Evolutionary conservation across 352 stramenopile genomes (phyloP), one percentile per base, ranked within the genome.

Genomic region (Phytopythium sindhum): DNA sequence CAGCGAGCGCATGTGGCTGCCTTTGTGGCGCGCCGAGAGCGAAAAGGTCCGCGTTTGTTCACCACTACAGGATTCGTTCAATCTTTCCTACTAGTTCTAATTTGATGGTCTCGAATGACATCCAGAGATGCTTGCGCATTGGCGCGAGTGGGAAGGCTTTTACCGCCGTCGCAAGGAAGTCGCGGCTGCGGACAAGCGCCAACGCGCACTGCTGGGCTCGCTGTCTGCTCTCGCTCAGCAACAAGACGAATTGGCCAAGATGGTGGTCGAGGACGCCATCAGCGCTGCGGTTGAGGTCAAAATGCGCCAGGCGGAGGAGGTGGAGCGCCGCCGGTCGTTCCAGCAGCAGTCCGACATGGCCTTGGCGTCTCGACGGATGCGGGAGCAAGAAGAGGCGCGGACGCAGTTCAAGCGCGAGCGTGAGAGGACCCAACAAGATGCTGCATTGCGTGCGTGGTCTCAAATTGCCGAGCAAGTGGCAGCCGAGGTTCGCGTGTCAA

Each of bases 301-400:
- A 45, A 61, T 72, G 15, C 68, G 65, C 4, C 54, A 73, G 24
- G 35, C 61, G 4, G 52, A 52, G 0, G 84, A 90, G 44, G 65
- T 60, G 2, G 70, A 66, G 33, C 71, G 65, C 0, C 68, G 69
- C 37, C 74, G 73, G 10, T 76, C 72, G 5, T 88, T 83, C 47
- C 72, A 83, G 29, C 72, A 80, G 24, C 73, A 74, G 2, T 80
- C 84, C 0, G 63, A 81, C 4, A 68, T 64, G 28, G 74, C 84
- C 1, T 65, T 80, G 37, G 69, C 65, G 15, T 76, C 68, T 37
- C 75, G 80, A 28, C 87, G 89, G 61, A 47, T 88, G 29, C 67
- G 74, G 17, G 69, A 80, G 53, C 79, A 90, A 51, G 72, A 85
- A 11, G 77, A 87, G 17, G 68, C 79, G n/a, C 80, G 84, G 23